Conservation (phyloP, 768 basidiomycete genomes). For the Naganishia randhawae region DNA sequence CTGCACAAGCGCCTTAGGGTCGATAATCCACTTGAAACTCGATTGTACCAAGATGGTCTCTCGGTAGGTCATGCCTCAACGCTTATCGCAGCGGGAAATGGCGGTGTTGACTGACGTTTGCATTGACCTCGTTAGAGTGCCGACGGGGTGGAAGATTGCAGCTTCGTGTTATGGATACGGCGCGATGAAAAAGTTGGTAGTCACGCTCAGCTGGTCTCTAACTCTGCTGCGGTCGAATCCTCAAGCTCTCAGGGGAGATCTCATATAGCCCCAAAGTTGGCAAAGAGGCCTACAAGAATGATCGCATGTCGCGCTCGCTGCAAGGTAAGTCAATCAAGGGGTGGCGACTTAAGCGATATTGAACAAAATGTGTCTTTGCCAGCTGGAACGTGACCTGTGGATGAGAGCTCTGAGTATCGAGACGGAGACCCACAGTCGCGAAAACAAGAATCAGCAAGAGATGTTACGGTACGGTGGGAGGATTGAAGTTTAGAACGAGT, state of each 20-base stretch:
- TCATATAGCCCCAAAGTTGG: constrained; percentile 57
- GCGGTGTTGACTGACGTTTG: neutral
- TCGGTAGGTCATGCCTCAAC: neutral
- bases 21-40: constrained; percentile 53
- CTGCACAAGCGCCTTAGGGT: constrained; percentile 33
- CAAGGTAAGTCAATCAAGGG: constrained; percentile 39
- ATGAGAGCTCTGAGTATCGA: constrained; percentile 88
- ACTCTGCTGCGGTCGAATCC: neutral
- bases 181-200: constrained; percentile 19
- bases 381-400: constrained; percentile 88
- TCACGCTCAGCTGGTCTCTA: neutral
- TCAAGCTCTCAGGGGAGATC: neutral
- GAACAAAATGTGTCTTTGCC: neutral
- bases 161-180: constrained; percentile 74
- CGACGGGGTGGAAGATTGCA: constrained; percentile 79
- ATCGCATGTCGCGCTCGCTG: constrained; percentile 47
- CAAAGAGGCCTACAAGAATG: constrained; percentile 49
- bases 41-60: constrained; percentile 83
- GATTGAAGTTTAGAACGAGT: neutral
- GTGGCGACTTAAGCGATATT: neutral
- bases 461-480: constrained; percentile 1
- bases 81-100: neutral
- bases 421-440: constrained; percentile 65
- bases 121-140: constrained; percentile 42
- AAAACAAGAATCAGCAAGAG: constrained; percentile 5